Conservation (phyloP, 2,329 filamentous ascomycete species). For the Orbilia javanica region DNA sequence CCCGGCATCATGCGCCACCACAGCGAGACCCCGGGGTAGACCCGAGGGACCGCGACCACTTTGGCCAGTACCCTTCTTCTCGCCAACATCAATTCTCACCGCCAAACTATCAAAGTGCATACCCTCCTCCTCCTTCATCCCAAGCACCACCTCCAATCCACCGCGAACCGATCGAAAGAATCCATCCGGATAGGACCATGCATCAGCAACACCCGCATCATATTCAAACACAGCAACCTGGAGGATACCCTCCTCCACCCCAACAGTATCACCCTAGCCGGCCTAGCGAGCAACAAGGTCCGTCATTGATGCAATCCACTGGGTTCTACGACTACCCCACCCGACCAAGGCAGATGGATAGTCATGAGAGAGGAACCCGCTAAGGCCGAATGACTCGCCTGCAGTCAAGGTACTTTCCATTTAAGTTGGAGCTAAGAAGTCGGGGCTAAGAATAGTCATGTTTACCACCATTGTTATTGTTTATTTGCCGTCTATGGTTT, state of each 20-base stretch:
- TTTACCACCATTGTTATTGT: neutral
- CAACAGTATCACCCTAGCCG: constrained; percentile 47
- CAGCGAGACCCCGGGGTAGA: constrained; percentile 16
- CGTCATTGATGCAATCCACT: constrained; percentile 23
- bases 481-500: neutral
- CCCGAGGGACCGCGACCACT: constrained; percentile 44
- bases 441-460: neutral
- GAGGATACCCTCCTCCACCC: constrained; percentile 45
- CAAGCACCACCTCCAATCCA: constrained; percentile 45
- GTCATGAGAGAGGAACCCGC: constrained; percentile 46
- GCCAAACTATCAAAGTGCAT: constrained; percentile 45
- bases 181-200: constrained; percentile 54
- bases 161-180: constrained; percentile 50
- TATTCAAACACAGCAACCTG: constrained; percentile 47
- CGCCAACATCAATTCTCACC: constrained; percentile 49
- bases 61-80: constrained; percentile 29
- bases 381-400: neutral
- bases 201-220: constrained; percentile 47
- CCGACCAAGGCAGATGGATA: constrained; percentile 54
- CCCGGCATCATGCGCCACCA: constrained; percentile 48
- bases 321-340: constrained; percentile 38
- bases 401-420: neutral
- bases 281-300: constrained; percentile 26
- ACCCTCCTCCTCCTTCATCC: constrained; percentile 46
- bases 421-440: no score